phyloP scores from a whole-genome alignment of 1,139 yeast species.

The Saccharomyces pastorianus region DNA sequence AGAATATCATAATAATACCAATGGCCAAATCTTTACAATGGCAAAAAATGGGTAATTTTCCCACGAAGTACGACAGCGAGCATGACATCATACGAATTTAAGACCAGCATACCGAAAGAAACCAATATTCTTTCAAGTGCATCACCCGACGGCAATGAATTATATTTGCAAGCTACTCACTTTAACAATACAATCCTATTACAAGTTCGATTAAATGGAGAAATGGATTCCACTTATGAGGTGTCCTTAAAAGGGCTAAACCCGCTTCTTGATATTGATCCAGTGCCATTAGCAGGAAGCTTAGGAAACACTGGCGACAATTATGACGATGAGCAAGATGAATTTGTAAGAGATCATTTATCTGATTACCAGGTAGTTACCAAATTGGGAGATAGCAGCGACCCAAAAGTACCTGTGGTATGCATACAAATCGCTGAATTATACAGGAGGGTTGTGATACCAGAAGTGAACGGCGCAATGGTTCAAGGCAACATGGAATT shows the following conservation, averaged over 20 bases:
- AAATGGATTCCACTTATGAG: conserved; percentile 36
- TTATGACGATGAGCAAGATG: conserved; percentile 16
- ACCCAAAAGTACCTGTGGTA: conserved; percentile 27
- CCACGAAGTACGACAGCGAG: neutral
- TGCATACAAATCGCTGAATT: conserved; percentile 26
- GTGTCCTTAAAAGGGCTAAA: conserved; percentile 24
- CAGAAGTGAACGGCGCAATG: conserved; percentile 6
- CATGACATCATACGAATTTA: neutral
- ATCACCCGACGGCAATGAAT: neutral
- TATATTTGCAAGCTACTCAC: conserved; percentile 15
- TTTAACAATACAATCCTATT: conserved; percentile 30
- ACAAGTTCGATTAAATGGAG: conserved; percentile 34
- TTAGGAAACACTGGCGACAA: neutral
- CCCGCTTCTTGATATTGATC: conserved; percentile 2
- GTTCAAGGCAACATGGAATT: neutral
- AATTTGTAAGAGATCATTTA: conserved; percentile 18
- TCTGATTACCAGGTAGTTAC: conserved; percentile 24
- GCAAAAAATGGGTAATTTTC: neutral
- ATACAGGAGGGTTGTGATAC: conserved; percentile 20
- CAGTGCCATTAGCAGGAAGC: conserved; percentile 2
- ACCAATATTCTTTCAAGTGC: neutral
- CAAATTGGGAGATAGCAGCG: conserved; percentile 27
- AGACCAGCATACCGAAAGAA: neutral
- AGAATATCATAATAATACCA: neutral
- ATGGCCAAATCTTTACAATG: neutral